Conservation (phyloP, 306 rosid genomes). For the Medicago lupulina region DNA sequence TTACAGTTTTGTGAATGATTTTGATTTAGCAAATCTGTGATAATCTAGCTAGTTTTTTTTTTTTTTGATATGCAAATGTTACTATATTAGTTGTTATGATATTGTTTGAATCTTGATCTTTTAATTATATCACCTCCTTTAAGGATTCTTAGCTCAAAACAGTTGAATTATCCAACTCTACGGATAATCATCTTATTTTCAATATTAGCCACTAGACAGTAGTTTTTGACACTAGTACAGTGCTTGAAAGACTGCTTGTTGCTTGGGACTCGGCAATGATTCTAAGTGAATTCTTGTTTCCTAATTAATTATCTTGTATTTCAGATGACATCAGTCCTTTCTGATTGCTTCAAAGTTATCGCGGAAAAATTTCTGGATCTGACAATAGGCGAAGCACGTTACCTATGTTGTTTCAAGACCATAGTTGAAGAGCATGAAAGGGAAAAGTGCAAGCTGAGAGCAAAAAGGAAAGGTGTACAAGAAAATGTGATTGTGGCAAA, state of each 20-base stretch:
- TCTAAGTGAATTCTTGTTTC: background rate
- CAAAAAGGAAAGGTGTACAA: background rate
- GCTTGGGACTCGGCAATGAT: too few relatives aligned
- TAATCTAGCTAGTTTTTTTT: too few relatives aligned
- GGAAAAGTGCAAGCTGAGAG: constrained; percentile 11
- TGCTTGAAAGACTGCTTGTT: too few relatives aligned
- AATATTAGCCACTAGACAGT: background rate
- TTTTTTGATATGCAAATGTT: background rate
- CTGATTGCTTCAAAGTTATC: background rate
- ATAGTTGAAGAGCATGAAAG: constrained; percentile 10
- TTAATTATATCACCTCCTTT: too few relatives aligned
- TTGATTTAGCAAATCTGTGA: too few relatives aligned
- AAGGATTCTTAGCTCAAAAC: background rate
- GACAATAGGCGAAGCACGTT: constrained; percentile 6
- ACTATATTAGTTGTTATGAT: background rate
- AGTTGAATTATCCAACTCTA: background rate
- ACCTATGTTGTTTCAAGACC: constrained; percentile 5
- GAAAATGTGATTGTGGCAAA: constrained; percentile 10
- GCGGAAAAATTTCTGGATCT: background rate
- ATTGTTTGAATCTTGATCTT: background rate
- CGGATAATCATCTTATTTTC: background rate
- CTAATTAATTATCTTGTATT: background rate
- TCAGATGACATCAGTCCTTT: background rate
- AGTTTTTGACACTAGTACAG: background rate
- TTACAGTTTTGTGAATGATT: background rate